Percentiles rank a stretch among this genome's conserved stretches.
Evolutionary conservation across 1,284 basidiomycete genomes (phyloP).

Genomic region (Sporisorium graminicola): DNA sequence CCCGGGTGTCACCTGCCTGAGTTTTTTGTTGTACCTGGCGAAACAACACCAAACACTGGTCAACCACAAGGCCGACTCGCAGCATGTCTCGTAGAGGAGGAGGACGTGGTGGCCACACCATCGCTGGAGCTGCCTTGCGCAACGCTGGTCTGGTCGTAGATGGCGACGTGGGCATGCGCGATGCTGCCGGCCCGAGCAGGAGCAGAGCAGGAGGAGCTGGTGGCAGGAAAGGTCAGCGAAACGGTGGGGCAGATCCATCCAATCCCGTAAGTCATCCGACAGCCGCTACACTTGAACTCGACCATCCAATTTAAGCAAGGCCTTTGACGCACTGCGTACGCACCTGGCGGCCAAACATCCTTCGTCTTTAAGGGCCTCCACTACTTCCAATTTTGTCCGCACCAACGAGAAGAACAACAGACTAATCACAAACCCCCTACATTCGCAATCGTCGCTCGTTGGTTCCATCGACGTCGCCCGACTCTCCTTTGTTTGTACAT

Average conservation of each 20-base stretch:
- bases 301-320: neutral
- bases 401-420: neutral
- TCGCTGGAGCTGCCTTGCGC: slow-evolving; percentile 49
- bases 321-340: neutral
- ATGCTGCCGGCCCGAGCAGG: slow-evolving; percentile 46
- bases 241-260: slow-evolving; percentile 31
- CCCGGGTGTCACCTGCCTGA: neutral
- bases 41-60: neutral
- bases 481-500: neutral
- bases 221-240: slow-evolving; percentile 29
- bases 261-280: slow-evolving; percentile 42
- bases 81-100: slow-evolving; percentile 37
- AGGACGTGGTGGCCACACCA: slow-evolving; percentile 39
- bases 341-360: neutral
- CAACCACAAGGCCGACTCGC: neutral
- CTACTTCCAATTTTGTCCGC: neutral
- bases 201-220: slow-evolving; percentile 30
- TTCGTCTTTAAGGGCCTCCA: neutral
- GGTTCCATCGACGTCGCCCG: neutral
- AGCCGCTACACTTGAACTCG: neutral
- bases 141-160: slow-evolving; percentile 47
- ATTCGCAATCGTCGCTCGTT: neutral
- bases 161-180: slow-evolving; percentile 49
- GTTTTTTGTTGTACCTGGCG: neutral
- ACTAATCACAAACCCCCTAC: neutral